Evolutionary conservation across 352 stramenopile species (phyloP), one percentile per base, ranked within the genome.

Genomic region (Phytophthora brassicae): DNA sequence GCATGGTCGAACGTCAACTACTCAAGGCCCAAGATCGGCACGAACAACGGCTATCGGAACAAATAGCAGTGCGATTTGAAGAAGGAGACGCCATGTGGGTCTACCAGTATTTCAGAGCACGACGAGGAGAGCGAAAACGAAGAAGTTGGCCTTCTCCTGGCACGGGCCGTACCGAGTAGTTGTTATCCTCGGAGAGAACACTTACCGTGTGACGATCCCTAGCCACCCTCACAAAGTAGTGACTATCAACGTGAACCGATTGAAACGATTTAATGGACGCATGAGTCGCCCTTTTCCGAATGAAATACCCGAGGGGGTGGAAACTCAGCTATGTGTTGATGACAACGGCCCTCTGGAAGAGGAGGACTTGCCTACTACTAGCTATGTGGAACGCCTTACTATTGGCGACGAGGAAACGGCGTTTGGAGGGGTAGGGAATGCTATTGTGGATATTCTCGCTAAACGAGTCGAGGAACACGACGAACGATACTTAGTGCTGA

Each of bases 1-100:
- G 26, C 1, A 20, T 64, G 22, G 56, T 57, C 2, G 38, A 64
- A 13, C 35, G 39, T 16, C 58, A 66, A 17, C 31, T 66, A 11
- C 3, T 56, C 1, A 56, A 56, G 14, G 38, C 36, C 6, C 56
- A 64, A 31, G 35, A 55, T 7, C n/a, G 24, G 11, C 47, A 55
- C 28, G 31, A 38, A 6, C 8, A 36, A 28, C 42, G 43, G 1
- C 19, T 60, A 9, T 5, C 23, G 3, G 12, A 38, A 35, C 42
- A 53, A 19, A 23, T 44, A 31, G 12, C 11, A 16, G 20, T 45
- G 5, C 0, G 9, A 1, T 56, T 28, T 16, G n/a, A 56, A 9
- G 9, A 33, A 1, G 47, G 47, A 0, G 36, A 56, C 22, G 33
- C 22, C 1, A 20, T 46, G 1, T 47, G 49, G 49, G 49, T 45